These are phyloP conservation scores for Diaporthe helianthi DNA, from an alignment of 2,329 filamentous ascomycete species.

Conservation along the genomic window DNA sequence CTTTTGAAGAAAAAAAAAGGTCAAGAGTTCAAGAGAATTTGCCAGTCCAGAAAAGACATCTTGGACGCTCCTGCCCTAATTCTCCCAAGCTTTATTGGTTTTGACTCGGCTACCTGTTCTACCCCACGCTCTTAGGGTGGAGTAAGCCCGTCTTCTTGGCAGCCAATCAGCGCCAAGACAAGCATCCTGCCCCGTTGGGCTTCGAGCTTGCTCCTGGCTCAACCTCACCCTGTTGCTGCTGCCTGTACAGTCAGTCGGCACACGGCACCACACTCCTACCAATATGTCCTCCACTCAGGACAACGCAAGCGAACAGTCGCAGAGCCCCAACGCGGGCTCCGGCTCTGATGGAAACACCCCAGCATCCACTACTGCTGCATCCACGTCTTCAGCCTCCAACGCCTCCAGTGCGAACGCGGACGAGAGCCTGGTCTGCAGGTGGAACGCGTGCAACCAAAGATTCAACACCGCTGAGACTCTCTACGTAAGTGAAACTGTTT, in stretches of 20 bases:
- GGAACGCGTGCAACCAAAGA: conserved; percentile 65
- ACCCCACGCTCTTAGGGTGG: conserved; percentile 10
- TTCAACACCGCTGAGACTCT: conserved; percentile 64
- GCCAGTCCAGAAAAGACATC: not conserved
- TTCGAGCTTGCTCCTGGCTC: conserved; percentile 12
- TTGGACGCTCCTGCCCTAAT: conserved; percentile 1
- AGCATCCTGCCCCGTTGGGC: conserved; percentile 4
- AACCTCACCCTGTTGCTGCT: not conserved
- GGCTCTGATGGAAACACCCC: conserved; percentile 62
- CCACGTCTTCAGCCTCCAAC: conserved; percentile 47
- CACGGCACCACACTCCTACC: conserved; percentile 9
- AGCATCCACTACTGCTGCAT: conserved; percentile 59
- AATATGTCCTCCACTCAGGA: conserved; percentile 34
- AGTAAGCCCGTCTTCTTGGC: conserved; percentile 8
- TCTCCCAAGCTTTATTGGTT: not conserved
- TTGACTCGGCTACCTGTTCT: conserved; percentile 2
- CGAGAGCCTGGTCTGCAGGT: conserved; percentile 67
- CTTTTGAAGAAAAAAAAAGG: not conserved
- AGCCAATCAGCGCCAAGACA: conserved; percentile 23
- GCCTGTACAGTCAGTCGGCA: conserved; percentile 8
- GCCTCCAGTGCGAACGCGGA: conserved; percentile 51
- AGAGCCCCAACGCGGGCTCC: conserved; percentile 50
- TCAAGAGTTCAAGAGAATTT: conserved; percentile 11
- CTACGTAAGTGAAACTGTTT: conserved; percentile 57
- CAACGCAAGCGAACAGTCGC: conserved; percentile 41